phyloP scores from a whole-genome alignment of 306 rosid genomes.

The Quercus cerris region DNA sequence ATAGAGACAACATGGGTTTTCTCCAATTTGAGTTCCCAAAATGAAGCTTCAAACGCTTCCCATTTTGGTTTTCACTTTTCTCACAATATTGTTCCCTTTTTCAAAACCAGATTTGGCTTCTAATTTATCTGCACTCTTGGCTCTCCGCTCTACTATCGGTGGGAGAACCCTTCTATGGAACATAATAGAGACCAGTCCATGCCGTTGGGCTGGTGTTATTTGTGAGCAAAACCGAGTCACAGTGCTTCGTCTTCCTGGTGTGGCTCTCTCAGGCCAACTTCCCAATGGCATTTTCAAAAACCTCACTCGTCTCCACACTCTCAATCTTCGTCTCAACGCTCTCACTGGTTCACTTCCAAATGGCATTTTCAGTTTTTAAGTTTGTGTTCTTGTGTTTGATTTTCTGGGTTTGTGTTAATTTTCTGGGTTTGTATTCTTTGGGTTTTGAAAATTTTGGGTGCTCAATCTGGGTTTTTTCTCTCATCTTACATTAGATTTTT shows the following conservation, averaged over 20 bases:
- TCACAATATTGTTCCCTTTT: background rate
- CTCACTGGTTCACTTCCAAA: constrained; percentile 43
- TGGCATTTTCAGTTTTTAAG: no score
- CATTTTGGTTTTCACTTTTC: constrained; percentile 2
- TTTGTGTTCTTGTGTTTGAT: no score
- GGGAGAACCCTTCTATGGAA: constrained; percentile 59
- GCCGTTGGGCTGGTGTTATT: constrained; percentile 47
- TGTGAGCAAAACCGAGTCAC: constrained; percentile 37
- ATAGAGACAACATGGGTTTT: background rate
- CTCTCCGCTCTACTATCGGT: constrained; percentile 41
- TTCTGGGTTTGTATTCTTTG: no score
- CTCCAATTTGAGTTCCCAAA: background rate
- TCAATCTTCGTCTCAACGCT: constrained; percentile 53
- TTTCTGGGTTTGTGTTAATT: no score
- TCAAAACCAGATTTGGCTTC: constrained; percentile 34
- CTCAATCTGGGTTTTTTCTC: no score
- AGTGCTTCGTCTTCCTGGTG: constrained; percentile 51
- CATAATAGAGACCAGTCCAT: constrained; percentile 30
- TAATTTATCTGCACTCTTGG: constrained; percentile 45
- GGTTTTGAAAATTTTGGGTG: no score
- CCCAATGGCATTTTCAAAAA: constrained; percentile 46
- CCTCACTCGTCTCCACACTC: constrained; percentile 45
- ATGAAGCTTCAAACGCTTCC: constrained; percentile 18
- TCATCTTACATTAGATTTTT: no score
- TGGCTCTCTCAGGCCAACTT: constrained; percentile 48